These are phyloP conservation scores for Botrytis sinoallii DNA, from an alignment of 2,329 filamentous ascomycete genomes.

Conservation along the genomic window DNA sequence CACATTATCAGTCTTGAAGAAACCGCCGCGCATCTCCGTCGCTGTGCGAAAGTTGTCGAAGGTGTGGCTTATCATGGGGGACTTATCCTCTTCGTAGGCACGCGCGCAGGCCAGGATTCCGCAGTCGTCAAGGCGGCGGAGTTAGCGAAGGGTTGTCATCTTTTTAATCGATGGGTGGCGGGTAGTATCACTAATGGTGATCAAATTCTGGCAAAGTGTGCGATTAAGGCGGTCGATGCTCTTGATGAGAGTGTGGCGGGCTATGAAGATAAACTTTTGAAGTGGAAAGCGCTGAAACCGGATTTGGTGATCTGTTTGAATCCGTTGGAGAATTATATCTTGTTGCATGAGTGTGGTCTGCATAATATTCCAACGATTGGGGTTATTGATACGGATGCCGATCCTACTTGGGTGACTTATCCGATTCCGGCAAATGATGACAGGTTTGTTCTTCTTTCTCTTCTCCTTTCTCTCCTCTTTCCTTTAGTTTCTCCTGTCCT, in stretches of 20 bases:
- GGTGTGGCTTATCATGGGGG: constrained; percentile 81
- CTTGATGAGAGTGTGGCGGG: constrained; percentile 59
- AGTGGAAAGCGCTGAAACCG: constrained; percentile 68
- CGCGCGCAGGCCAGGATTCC: constrained; percentile 74
- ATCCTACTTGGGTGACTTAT: constrained; percentile 93
- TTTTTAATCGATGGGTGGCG: constrained; percentile 91
- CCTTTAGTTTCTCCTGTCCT: too few relatives aligned
- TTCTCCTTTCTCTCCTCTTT: too few relatives aligned
- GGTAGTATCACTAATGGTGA: constrained; percentile 91
- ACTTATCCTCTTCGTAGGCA: constrained; percentile 87
- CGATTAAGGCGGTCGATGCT: constrained; percentile 73
- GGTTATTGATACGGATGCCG: constrained; percentile 87
- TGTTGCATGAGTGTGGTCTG: constrained; percentile 86
- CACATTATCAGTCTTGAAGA: constrained; percentile 92
- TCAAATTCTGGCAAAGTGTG: constrained; percentile 72
- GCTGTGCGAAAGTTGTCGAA: constrained; percentile 87
- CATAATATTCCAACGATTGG: constrained; percentile 92
- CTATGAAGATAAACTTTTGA: constrained; percentile 62
- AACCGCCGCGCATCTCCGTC: constrained; percentile 84
- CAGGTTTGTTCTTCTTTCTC: constrained; percentile 52
- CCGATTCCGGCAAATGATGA: constrained; percentile 97
- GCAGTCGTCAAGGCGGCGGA: constrained; percentile 78
- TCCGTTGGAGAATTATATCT: constrained; percentile 83
- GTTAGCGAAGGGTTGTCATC: constrained; percentile 74
- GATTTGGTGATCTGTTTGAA: constrained; percentile 93